Conservation (phyloP, 164 flowering plant genomes). For the Vitis riparia region DNA sequence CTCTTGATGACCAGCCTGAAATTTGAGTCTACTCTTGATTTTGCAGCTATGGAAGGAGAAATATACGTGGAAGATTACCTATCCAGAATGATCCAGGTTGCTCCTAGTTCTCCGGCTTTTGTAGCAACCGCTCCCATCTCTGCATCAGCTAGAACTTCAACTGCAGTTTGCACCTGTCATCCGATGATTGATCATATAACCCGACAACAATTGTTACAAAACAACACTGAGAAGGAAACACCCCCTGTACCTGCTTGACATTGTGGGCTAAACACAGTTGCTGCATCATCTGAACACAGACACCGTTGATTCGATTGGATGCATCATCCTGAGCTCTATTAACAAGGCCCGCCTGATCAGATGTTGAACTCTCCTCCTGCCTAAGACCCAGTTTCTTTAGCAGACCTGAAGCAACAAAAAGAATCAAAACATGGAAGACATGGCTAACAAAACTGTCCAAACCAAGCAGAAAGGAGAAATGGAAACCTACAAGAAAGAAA, state of each 20-base stretch:
- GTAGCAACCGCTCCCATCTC: constrained; percentile 24
- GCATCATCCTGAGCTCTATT: constrained; percentile 7
- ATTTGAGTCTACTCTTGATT: neutral
- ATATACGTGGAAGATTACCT: constrained; percentile 17
- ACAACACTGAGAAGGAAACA: neutral
- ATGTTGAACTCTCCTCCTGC: neutral
- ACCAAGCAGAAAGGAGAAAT: neutral
- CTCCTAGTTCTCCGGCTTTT: constrained; percentile 30
- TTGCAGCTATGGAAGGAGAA: neutral
- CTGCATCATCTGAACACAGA: constrained; percentile 32
- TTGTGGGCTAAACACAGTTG: constrained; percentile 27
- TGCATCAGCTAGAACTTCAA: constrained; percentile 20
- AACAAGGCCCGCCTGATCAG: neutral
- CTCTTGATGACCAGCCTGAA: neutral
- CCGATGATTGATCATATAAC: neutral
- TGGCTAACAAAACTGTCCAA: too few species aligned
- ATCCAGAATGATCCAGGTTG: constrained; percentile 43
- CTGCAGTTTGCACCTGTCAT: constrained; percentile 32
- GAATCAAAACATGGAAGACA: neutral
- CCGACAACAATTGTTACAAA: neutral
- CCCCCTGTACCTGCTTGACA: constrained; percentile 21
- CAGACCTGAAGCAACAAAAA: constrained; percentile 18
- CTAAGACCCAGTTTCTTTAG: constrained; percentile 27
- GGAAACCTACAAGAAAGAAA: constrained; percentile 20
- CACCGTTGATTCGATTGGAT: constrained; percentile 14